Evolutionary conservation across 768 basidiomycete species (phyloP).

Genomic region (Suillus alpinus): DNA sequence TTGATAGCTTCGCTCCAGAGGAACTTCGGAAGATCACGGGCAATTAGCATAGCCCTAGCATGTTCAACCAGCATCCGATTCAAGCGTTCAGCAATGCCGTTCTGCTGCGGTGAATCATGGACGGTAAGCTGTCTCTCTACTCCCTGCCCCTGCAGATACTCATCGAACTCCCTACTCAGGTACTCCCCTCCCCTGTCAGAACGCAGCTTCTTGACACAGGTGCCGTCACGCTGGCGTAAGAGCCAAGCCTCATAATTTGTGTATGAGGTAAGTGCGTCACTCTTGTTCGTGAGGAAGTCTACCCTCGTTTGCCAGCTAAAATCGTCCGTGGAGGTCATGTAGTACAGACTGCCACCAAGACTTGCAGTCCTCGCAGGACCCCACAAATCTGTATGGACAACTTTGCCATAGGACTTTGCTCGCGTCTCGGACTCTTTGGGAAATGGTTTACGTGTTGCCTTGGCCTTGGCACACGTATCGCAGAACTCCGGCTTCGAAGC

Average conservation of each 20-base stretch:
- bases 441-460: slow-evolving; percentile 24
- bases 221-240: neutral
- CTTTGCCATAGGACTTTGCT: too few relatives aligned
- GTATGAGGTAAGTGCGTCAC: too few relatives aligned
- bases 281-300: too few relatives aligned
- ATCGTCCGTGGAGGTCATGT: too few relatives aligned
- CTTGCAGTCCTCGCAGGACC: too few relatives aligned
- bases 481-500: slow-evolving; percentile 21
- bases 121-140: slow-evolving; percentile 11
- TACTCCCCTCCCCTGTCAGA: slow-evolving; percentile 24
- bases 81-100: slow-evolving; percentile 20
- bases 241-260: slow-evolving; percentile 9
- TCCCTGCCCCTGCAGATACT: slow-evolving; percentile 13
- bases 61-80: slow-evolving; percentile 8
- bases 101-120: slow-evolving; percentile 23
- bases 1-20: slow-evolving; percentile 23
- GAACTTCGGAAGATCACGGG: slow-evolving; percentile 12
- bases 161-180: slow-evolving; percentile 10
- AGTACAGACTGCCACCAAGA: too few relatives aligned
- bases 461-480: slow-evolving; percentile 29
- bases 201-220: slow-evolving; percentile 11
- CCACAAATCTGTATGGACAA: too few relatives aligned
- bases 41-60: neutral
- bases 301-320: too few relatives aligned
- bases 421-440: too few relatives aligned